Evolutionary conservation across 345 rosid species (phyloP).

Genomic region (Odontarrhena argentea): DNA sequence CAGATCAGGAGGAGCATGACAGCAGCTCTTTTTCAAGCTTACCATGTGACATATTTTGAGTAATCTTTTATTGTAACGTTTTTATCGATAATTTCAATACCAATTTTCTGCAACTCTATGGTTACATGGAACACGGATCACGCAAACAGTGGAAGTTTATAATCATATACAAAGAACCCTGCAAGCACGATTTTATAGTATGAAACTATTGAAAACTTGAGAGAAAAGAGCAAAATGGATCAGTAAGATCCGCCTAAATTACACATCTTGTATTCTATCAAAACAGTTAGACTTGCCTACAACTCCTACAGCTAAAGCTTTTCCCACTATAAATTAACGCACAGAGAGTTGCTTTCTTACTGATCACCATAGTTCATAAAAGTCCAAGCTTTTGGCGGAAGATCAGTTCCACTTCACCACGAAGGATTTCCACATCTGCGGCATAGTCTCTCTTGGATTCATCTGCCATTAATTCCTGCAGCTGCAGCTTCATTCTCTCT

Average conservation of each 20-base stretch:
- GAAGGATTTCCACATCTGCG: slow-evolving; percentile 64
- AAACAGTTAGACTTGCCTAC: slow-evolving; percentile 1
- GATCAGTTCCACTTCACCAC: slow-evolving; percentile 66
- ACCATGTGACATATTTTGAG: neutral
- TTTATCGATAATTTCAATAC: neutral
- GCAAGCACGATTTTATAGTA: slow-evolving; percentile 1
- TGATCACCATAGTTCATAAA: slow-evolving; percentile 42
- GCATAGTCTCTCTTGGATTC: slow-evolving; percentile 70
- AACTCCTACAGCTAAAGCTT: slow-evolving; percentile 34
- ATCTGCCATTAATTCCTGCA: slow-evolving; percentile 57
- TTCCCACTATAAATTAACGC: slow-evolving; percentile 27
- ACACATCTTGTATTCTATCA: slow-evolving; percentile 29
- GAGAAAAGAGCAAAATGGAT: slow-evolving; percentile 23
- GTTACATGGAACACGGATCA: slow-evolving; percentile 12
- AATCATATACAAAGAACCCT: slow-evolving; percentile 19
- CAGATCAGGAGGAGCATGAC: neutral
- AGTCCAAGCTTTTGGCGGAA: slow-evolving; percentile 59
- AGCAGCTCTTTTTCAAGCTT: neutral
- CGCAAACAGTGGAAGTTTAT: slow-evolving; percentile 20
- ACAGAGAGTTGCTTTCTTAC: slow-evolving; percentile 31
- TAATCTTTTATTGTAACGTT: neutral
- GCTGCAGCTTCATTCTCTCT: slow-evolving; percentile 66
- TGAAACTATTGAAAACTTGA: neutral
- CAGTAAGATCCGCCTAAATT: slow-evolving; percentile 18
- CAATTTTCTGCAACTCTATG: slow-evolving; percentile 11